Percentiles rank a stretch among this genome's conserved stretches.
Conservation (phyloP, 306 rosid species). For the Cucurbita argyrosperma region DNA sequence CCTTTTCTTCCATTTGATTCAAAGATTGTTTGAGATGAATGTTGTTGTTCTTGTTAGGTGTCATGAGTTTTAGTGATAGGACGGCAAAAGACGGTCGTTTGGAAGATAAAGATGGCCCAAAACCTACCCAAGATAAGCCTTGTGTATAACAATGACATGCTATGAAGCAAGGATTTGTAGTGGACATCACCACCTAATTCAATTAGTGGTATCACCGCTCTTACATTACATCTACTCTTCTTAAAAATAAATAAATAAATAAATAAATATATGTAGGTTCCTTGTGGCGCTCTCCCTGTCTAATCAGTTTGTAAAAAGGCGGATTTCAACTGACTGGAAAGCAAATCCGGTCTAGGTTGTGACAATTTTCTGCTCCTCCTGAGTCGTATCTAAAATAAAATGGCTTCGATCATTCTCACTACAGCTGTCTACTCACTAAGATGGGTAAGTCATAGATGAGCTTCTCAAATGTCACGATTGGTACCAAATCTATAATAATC, state of each 20-base stretch:
- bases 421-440: no score
- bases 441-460: no score
- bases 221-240: neutral
- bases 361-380: no score
- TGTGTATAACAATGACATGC: neutral
- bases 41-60: neutral
- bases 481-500: no score
- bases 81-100: neutral
- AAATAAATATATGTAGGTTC: no score
- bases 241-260: neutral
- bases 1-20: neutral
- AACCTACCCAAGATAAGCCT: neutral
- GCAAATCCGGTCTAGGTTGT: no score
- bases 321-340: no score
- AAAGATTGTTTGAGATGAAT: neutral
- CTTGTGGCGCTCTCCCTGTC: no score
- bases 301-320: no score
- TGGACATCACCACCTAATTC: neutral
- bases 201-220: conserved; percentile 1
- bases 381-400: no score
- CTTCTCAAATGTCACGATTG: no score
- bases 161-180: neutral
- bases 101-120: conserved; percentile 1
- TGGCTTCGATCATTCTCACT: no score
- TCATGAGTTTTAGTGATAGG: neutral